Base-by-base conservation (phyloP, 768 basidiomycete genomes). In the Russula sp. region DNA sequence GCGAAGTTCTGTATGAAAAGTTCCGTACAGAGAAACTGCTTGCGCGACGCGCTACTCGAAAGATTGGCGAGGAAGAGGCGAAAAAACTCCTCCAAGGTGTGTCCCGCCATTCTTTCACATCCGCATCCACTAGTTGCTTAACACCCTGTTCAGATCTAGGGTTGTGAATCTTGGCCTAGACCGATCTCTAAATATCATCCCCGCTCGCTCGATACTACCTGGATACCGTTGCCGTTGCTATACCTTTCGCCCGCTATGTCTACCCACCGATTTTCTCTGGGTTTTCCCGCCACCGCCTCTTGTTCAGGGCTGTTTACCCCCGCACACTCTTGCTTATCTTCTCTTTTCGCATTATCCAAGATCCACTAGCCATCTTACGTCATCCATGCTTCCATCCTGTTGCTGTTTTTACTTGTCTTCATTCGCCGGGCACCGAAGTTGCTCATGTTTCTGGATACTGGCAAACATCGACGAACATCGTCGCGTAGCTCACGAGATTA, bases 1-100 rank as follows among this genome's bases (percentile, higher is more conserved):
- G 87, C 69, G 91, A 96, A 73, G 89, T 93, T 61, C 75, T 95
- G 74, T 98, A 98, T 73, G 95, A 98, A 78, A 87, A 87, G 69
- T 98, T 88, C 75, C 81, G 95, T 71, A 94, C 91, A 1, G 92
- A 94, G 77, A 93, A 93, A 75, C 82, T 94, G 60, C 83, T 94
- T 20, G 91, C 89, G 50, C 82, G 90, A 67, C 87, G 92, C 66
- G 91, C 89, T 22, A 93, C 91, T 22, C 81, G 82, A 68, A 82
- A 84, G 66, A 91, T 93, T 68, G 84, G 85, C 57, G 86, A 89
- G 56, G 86, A 85, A 67, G 83, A 91, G 70, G 78, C 85, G 68
- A 82, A 85, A 69, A 81, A 85, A 69, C 75, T 94, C 70, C 73
- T 93, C 68, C 81, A 88, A 80, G 89, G 90, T 88, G 62, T 45